Evolutionary conservation across 208 protist genomes (phyloP).

Genomic region (Herpetomonas tarakana): DNA sequence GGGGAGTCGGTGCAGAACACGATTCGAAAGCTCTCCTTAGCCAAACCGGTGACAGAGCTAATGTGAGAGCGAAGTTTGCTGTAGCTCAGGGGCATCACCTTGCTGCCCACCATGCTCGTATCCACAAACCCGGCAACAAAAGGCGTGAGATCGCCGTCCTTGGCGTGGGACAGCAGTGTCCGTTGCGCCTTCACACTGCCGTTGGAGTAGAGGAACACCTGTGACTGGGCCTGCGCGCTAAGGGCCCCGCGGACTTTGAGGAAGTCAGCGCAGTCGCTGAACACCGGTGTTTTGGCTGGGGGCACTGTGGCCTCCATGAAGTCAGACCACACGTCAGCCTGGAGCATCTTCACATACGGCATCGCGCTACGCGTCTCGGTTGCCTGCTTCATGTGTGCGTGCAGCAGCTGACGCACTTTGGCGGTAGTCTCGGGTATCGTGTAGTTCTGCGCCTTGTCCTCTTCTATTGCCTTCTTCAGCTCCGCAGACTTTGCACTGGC

Average conservation of each 20-base stretch:
- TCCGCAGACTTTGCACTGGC: slow-evolving; percentile 3
- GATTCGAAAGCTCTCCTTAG: slow-evolving; percentile 25
- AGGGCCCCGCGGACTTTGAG: slow-evolving; percentile 10
- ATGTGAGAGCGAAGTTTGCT: slow-evolving; percentile 43
- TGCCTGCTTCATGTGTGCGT: slow-evolving; percentile 15
- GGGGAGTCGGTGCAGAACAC: slow-evolving; percentile 60
- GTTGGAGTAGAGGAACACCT: slow-evolving; percentile 82
- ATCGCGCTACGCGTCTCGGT: slow-evolving; percentile 13
- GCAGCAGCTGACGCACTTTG: slow-evolving; percentile 22
- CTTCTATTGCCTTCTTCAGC: slow-evolving; percentile 13
- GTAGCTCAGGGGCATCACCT: slow-evolving; percentile 65
- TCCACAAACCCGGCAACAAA: slow-evolving; percentile 83
- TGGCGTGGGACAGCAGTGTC: slow-evolving; percentile 62
- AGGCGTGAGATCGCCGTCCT: slow-evolving; percentile 60
- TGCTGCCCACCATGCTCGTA: slow-evolving; percentile 56
- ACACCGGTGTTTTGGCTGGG: slow-evolving; percentile 9
- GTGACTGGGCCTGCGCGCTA: slow-evolving; percentile 4
- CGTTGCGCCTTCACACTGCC: slow-evolving; percentile 67
- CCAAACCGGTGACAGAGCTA: slow-evolving; percentile 11
- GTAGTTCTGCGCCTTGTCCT: slow-evolving; percentile 10
- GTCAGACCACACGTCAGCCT: slow-evolving; percentile 62
- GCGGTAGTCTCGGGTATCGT: slow-evolving; percentile 1
- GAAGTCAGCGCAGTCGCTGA: slow-evolving; percentile 21
- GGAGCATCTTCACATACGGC: slow-evolving; percentile 59
- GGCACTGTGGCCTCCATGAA: background rate